A percentile compares a stretch with the other conserved stretches of the same genome.
Conservation (phyloP, 768 basidiomycete species). For the Panaeolus papilionaceus region DNA sequence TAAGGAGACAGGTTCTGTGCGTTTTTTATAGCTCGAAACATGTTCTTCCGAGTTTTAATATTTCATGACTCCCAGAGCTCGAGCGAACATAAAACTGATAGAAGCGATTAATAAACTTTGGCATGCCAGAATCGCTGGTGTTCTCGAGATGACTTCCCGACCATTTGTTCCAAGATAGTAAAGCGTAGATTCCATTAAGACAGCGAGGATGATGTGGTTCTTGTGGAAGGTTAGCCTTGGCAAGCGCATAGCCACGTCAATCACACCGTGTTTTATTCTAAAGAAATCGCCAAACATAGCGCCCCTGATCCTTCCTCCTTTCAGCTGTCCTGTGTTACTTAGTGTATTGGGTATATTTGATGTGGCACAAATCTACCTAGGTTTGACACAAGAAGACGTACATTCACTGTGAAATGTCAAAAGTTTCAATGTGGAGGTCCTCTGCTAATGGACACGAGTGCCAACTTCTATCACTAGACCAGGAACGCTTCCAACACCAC, state of each 20-base stretch:
- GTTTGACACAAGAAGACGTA: not conserved
- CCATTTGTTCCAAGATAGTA: conserved; percentile 2
- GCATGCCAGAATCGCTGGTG: not conserved
- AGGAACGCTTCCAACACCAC: conserved; percentile 1
- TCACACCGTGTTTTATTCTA: not conserved
- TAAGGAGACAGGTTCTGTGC: not conserved
- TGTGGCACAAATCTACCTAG: not conserved
- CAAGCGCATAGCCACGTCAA: not conserved
- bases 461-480: not conserved
- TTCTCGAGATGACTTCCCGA: not conserved
- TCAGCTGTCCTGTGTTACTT: not conserved
- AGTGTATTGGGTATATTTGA: not conserved
- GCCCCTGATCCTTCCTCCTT: not conserved
- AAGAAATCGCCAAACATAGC: not conserved
- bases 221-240: not conserved
- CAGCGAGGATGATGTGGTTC: conserved; percentile 2
- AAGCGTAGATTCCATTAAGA: not conserved
- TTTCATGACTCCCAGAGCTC: not conserved
- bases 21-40: not conserved
- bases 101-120: conserved; percentile 7
- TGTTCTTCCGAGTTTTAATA: not conserved
- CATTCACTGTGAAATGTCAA: not conserved
- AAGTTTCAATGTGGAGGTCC: not conserved
- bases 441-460: not conserved
- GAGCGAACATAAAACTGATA: conserved; percentile 5